A percentile compares a stretch with the other conserved stretches of the same genome.
These are phyloP conservation scores for Elaphomyces granulatus DNA, from an alignment of 495 filamentous ascomycete species.

Conservation along the genomic window DNA sequence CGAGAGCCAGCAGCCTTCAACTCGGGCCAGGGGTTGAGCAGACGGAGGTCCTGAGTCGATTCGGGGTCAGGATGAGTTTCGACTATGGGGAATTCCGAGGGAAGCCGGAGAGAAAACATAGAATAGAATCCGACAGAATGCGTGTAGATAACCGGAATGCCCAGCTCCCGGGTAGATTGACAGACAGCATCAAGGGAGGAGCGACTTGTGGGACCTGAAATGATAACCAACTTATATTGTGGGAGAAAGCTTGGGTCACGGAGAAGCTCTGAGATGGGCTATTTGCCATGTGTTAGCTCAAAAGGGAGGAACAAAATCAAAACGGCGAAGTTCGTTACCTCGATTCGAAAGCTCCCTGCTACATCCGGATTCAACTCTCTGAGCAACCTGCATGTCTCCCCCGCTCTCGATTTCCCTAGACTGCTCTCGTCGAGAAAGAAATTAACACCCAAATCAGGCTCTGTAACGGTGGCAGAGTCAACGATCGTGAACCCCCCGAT, in stretches of 20 bases:
- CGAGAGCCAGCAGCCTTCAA: slow-evolving; percentile 45
- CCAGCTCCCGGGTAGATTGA: slow-evolving; percentile 40
- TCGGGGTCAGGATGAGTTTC: slow-evolving; percentile 91
- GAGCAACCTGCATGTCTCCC: slow-evolving; percentile 58
- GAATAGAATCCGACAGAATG: slow-evolving; percentile 85
- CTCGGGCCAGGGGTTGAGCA: slow-evolving; percentile 80
- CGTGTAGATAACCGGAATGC: slow-evolving; percentile 65
- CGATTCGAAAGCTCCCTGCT: slow-evolving; percentile 44
- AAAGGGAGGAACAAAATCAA: slow-evolving; percentile 3
- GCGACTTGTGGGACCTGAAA: slow-evolving; percentile 50
- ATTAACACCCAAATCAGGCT: slow-evolving; percentile 83
- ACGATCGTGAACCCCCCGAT: slow-evolving; percentile 92
- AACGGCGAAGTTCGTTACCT: slow-evolving; percentile 12
- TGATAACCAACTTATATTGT: slow-evolving; percentile 59
- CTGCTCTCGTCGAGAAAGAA: slow-evolving; percentile 82
- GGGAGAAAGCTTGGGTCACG: slow-evolving; percentile 30
- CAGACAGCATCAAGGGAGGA: slow-evolving; percentile 44
- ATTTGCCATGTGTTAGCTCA: background rate
- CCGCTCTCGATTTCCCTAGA: slow-evolving; percentile 66
- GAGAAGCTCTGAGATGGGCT: slow-evolving; percentile 28
- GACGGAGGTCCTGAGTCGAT: slow-evolving; percentile 69
- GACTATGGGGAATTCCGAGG: slow-evolving; percentile 75
- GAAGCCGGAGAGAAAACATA: slow-evolving; percentile 62
- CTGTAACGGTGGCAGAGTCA: slow-evolving; percentile 60
- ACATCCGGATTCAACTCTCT: slow-evolving; percentile 95